phyloP scores from a whole-genome alignment of 2,329 filamentous ascomycete genomes.

The Neopestalotiopsis sp. region DNA sequence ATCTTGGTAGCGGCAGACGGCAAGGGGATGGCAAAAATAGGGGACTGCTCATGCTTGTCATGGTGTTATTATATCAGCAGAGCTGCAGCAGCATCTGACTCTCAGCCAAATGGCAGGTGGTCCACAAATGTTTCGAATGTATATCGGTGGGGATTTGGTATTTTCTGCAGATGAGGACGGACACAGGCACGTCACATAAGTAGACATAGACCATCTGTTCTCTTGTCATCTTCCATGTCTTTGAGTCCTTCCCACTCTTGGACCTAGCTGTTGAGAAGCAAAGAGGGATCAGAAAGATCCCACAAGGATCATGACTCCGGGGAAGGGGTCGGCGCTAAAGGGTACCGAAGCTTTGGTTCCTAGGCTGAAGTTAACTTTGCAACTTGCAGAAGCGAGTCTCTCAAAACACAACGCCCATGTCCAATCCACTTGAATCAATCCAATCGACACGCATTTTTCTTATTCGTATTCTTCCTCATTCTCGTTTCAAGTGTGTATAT shows the following conservation, averaged over 20 bases:
- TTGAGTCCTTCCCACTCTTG: too few species aligned
- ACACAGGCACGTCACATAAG: too few species aligned
- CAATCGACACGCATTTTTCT: too few species aligned
- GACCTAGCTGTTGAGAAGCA: neutral
- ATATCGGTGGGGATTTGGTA: too few species aligned
- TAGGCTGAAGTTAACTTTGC: constrained; percentile 9
- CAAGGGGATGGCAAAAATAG: neutral
- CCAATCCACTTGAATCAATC: neutral
- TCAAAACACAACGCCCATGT: neutral
- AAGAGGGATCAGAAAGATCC: neutral
- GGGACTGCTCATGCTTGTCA: neutral
- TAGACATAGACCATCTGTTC: too few species aligned
- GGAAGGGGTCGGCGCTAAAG: neutral
- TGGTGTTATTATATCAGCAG: neutral
- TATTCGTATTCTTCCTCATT: neutral
- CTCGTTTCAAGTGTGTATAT: neutral
- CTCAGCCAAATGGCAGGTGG: too few species aligned
- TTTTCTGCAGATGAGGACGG: too few species aligned
- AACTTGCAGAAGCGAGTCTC: constrained; percentile 5
- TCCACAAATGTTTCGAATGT: too few species aligned
- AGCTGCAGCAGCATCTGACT: neutral
- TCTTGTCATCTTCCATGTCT: too few species aligned
- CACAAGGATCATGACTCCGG: neutral
- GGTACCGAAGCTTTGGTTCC: constrained; percentile 11
- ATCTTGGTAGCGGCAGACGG: neutral